phyloP scores from a whole-genome alignment of 352 stramenopile genomes.

The Phytophthora ramorum region DNA sequence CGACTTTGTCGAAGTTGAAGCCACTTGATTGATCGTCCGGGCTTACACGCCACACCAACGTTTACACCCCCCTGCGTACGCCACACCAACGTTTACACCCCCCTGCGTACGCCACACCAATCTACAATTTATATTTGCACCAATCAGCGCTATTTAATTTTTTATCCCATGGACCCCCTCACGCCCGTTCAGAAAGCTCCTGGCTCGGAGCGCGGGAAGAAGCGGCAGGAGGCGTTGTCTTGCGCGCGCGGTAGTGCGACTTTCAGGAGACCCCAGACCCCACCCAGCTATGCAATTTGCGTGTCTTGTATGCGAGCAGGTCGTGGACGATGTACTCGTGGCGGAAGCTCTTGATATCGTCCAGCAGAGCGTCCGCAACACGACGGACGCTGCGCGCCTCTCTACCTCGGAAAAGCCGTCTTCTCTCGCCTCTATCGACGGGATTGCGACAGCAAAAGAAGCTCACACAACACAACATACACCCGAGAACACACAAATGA shows the following conservation, averaged over 20 bases:
- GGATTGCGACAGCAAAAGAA: background rate
- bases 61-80: background rate
- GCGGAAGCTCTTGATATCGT: constrained; percentile 5
- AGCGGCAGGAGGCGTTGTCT: constrained; percentile 26
- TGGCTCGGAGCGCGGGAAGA: constrained; percentile 24
- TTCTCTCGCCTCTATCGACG: constrained; percentile 4
- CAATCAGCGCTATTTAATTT: no score
- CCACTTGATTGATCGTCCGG: background rate
- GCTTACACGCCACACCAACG: background rate
- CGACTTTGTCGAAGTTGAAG: constrained; percentile 5
- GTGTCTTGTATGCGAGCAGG: constrained; percentile 53
- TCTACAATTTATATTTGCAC: background rate
- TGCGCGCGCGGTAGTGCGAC: constrained; percentile 12
- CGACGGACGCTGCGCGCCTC: background rate
- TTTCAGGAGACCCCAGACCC: background rate
- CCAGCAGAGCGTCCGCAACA: constrained; percentile 25
- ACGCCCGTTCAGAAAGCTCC: constrained; percentile 14
- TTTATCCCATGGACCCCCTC: no score
- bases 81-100: no score
- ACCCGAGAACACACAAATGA: constrained; percentile 9
- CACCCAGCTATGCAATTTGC: constrained; percentile 40
- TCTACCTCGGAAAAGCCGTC: constrained; percentile 1
- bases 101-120: background rate
- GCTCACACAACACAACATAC: background rate
- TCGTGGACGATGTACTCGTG: constrained; percentile 13